phyloP scores from a whole-genome alignment of 139 green algal genomes.

The Picochlorum sp. region DNA sequence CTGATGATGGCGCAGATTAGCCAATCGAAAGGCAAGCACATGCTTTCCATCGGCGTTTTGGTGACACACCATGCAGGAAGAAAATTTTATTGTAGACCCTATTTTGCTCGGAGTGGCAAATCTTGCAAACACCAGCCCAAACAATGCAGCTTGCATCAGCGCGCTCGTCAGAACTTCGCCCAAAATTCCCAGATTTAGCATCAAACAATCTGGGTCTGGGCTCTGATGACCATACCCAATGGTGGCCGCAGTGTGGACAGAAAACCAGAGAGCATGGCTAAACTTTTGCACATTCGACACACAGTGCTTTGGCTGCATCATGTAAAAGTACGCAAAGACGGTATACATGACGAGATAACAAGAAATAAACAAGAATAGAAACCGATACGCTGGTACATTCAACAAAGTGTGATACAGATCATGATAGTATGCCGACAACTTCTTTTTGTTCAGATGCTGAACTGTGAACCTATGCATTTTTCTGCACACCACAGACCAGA shows the following conservation, averaged over 20 bases:
- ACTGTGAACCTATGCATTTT: constrained; percentile 11
- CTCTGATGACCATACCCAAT: constrained; percentile 28
- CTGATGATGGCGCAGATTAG: constrained; percentile 56
- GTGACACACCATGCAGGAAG: constrained; percentile 18
- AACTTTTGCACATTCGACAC: constrained; percentile 31
- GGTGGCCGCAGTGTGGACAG: constrained; percentile 34
- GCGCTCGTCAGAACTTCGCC: constrained; percentile 21
- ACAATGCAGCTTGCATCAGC: constrained; percentile 54
- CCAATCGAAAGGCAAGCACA: constrained; percentile 47
- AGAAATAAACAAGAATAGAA: neutral
- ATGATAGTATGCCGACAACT: constrained; percentile 7
- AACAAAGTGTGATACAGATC: constrained; percentile 45
- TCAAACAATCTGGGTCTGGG: constrained; percentile 41
- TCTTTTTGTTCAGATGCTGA: constrained; percentile 6
- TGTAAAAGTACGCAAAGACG: constrained; percentile 37
- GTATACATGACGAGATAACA: constrained; percentile 22
- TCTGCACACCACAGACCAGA: neutral
- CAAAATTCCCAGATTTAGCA: constrained; percentile 40
- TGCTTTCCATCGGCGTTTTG: constrained; percentile 23
- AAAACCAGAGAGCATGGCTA: constrained; percentile 45
- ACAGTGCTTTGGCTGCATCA: constrained; percentile 27
- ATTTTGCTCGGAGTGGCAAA: constrained; percentile 42
- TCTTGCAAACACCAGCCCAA: constrained; percentile 58
- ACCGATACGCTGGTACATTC: constrained; percentile 24
- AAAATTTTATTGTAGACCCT: constrained; percentile 50